Evolutionary conservation across 2,329 filamentous ascomycete genomes (phyloP).

Genomic region (Alternaria ventricosa): DNA sequence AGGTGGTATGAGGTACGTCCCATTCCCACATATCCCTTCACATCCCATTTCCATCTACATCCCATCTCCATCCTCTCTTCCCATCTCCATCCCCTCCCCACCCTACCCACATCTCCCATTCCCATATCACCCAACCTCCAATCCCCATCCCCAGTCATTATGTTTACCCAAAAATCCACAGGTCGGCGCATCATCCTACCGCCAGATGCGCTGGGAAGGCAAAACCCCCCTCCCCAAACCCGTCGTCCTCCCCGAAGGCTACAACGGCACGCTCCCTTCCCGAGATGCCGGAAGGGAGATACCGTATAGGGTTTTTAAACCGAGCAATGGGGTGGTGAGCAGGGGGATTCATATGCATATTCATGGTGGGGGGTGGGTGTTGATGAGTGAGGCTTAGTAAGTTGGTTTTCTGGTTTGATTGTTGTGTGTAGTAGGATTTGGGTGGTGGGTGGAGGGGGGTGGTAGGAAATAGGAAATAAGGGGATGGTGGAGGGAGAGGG

Average conservation of each 20-base stretch:
- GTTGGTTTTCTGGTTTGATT: no score
- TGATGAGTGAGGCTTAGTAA: constrained; percentile 48
- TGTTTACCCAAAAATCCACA: no score
- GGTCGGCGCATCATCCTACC: constrained; percentile 62
- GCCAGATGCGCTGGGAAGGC: constrained; percentile 61
- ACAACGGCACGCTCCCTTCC: constrained; percentile 59
- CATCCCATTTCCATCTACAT: background rate
- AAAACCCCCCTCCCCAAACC: constrained; percentile 60
- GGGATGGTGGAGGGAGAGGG: no score
- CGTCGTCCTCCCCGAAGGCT: constrained; percentile 54
- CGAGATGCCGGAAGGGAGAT: constrained; percentile 59
- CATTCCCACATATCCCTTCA: no score
- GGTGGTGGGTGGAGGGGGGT: no score
- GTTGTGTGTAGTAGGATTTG: background rate
- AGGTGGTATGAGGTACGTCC: constrained; percentile 60
- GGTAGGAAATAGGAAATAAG: no score
- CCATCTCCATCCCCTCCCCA: no score
- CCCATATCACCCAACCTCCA: no score
- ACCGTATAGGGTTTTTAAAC: constrained; percentile 60
- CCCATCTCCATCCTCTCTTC: background rate
- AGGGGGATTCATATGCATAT: constrained; percentile 62
- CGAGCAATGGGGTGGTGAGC: constrained; percentile 53
- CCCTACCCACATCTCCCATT: no score
- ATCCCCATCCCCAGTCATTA: no score
- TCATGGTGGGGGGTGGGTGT: constrained; percentile 60